phyloP scores from a whole-genome alignment of 768 basidiomycete genomes.

The Lanmaoa pseudosensibilis region DNA sequence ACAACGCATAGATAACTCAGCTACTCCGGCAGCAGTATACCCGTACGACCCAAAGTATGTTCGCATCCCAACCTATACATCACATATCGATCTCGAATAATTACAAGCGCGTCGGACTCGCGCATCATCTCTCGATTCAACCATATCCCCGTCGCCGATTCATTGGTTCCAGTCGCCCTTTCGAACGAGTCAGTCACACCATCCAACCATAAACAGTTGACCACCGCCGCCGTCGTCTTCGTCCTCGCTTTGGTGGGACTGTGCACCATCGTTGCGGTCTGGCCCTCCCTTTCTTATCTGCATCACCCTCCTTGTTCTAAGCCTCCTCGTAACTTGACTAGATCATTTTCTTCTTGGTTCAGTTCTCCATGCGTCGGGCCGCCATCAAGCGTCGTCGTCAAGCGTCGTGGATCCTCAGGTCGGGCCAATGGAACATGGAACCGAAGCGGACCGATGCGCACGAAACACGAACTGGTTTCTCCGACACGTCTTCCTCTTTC shows the following conservation, averaged over 20 bases:
- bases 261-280: slow-evolving; percentile 11
- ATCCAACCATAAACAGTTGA: not conserved
- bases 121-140: not conserved
- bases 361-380: slow-evolving; percentile 13
- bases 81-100: not conserved
- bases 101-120: not conserved
- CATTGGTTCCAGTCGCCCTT: slow-evolving; percentile 5
- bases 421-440: slow-evolving; percentile 22
- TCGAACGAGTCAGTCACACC: not conserved
- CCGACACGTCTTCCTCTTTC: slow-evolving; percentile 18
- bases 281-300: not conserved
- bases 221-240: not conserved
- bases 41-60: slow-evolving; percentile 7
- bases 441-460: slow-evolving; percentile 10
- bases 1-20: not conserved
- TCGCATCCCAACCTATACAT: not conserved
- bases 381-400: slow-evolving; percentile 25
- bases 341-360: slow-evolving; percentile 17
- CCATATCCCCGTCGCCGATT: slow-evolving; percentile 14
- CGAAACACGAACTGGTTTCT: slow-evolving; percentile 9
- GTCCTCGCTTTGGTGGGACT: not conserved
- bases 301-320: not conserved
- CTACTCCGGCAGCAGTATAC: not conserved
- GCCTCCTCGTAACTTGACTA: not conserved
- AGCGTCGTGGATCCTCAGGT: slow-evolving; percentile 26